A percentile compares a stretch with the other conserved stretches of the same genome.
Conservation (phyloP, 768 basidiomycete species). For the Leccinellum rugosiceps region DNA sequence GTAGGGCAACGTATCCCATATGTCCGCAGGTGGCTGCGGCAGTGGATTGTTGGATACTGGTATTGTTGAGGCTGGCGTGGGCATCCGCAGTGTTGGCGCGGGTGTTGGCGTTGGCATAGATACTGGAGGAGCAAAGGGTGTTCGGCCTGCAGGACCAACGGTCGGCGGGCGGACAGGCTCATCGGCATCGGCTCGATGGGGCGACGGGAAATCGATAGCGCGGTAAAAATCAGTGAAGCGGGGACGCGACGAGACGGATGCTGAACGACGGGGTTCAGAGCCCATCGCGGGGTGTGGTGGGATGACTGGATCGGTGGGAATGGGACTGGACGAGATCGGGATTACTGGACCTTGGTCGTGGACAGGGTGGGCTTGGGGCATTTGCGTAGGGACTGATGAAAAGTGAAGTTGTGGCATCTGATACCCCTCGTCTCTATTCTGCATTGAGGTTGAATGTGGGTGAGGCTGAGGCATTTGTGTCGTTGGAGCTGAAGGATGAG, state of each 20-base stretch:
- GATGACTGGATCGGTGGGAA: constrained; percentile 13
- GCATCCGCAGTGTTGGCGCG: background rate
- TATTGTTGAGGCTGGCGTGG: background rate
- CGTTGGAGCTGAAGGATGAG: background rate
- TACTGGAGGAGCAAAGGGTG: constrained; percentile 5
- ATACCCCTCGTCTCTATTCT: background rate
- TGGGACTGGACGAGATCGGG: constrained; percentile 13
- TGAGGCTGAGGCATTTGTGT: background rate
- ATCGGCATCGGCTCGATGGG: background rate
- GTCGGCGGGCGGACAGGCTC: constrained; percentile 6
- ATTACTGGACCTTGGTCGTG: constrained; percentile 5
- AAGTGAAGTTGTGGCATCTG: background rate
- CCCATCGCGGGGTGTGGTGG: constrained; percentile 19
- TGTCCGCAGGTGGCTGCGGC: constrained; percentile 56
- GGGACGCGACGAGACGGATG: constrained; percentile 14
- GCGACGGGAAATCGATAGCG: constrained; percentile 9
- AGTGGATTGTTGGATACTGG: constrained; percentile 48
- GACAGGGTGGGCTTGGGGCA: constrained; percentile 18
- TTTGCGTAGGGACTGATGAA: background rate
- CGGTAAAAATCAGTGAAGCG: constrained; percentile 31
- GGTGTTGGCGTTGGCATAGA: constrained; percentile 4
- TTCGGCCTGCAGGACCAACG: constrained; percentile 9
- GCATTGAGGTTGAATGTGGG: background rate
- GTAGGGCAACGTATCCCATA: constrained; percentile 59
- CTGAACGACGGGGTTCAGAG: constrained; percentile 6